Base-by-base conservation (phyloP, 495 filamentous ascomycete species). In the Hypoxylon rickii region DNA sequence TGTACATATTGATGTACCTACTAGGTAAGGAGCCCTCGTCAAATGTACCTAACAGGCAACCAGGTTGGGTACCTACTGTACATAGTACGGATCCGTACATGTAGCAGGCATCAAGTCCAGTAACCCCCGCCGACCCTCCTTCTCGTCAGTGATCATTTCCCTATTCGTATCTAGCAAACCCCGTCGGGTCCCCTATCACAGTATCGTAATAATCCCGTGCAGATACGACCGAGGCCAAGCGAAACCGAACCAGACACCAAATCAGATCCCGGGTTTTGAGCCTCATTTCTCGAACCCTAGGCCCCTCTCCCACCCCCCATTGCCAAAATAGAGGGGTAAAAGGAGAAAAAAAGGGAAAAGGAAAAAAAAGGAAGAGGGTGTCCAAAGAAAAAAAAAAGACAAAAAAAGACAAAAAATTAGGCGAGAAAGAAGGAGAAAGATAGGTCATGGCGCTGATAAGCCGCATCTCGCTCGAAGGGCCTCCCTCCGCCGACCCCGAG, bases 401-500 rank as follows among this genome's bases (percentile, higher is more conserved):
- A 29, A 29, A 29, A 10, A 29, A 29, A 29, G 44, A 48, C 37
- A 15, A 32, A 22, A 22, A 42, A 75, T n/a, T n/a, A n/a, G n/a
- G n/a, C n/a, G n/a, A 29, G 10, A 10, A 4, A 4, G 10, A 29
- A 29, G 10, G 10, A 29, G 24, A 29, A 29, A 29, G 44, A 48
- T 36, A 15, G 21, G 21, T 17, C 33, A 75, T 76, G 73, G 65
- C 74, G 6, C 72, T 81, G 39, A 73, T 70, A 18, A 65, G 73
- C 55, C 72, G 74, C 40, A 72, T 81, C 56, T 48, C 69, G 33
- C 69, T 75, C 26, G 60, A 60, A 11, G 70, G 66, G 6, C 61
- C 69, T 16, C 55, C 63, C 3, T 31, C 61, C 24, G 40, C 52
- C 6, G 72, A 73, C 0, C 75, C 80, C 7, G 89, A 92, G 74